Evolutionary conservation across 331 rosid genomes (phyloP).

Genomic region (Malus hybrid): DNA sequence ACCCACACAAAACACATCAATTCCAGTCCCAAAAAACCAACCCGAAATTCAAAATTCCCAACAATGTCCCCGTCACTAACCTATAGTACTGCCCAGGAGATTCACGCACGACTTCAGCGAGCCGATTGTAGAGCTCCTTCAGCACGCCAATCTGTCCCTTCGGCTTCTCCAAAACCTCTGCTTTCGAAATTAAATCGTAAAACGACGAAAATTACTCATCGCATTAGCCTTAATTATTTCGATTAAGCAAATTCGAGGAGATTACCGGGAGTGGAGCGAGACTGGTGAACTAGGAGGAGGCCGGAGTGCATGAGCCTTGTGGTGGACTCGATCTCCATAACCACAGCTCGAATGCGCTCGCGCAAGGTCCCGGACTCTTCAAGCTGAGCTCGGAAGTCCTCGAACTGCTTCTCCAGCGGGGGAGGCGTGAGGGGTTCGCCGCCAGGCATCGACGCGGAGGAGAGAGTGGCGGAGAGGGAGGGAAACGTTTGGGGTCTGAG

Average conservation of each 20-base stretch:
- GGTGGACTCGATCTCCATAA: slow-evolving; percentile 71
- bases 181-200: neutral
- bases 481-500: slow-evolving; percentile 18
- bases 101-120: slow-evolving; percentile 57
- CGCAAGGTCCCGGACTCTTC: slow-evolving; percentile 63
- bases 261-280: slow-evolving; percentile 78
- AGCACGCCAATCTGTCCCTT: slow-evolving; percentile 53
- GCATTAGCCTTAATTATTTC: too few relatives aligned
- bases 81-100: slow-evolving; percentile 63
- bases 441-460: slow-evolving; percentile 39
- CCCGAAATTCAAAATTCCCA: neutral
- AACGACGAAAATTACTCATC: too few relatives aligned
- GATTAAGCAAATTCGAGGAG: neutral
- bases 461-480: slow-evolving; percentile 5
- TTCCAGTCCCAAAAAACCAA: neutral
- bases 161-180: slow-evolving; percentile 79
- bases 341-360: slow-evolving; percentile 72
- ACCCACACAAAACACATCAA: neutral
- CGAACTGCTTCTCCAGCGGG: slow-evolving; percentile 71
- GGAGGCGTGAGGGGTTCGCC: slow-evolving; percentile 28
- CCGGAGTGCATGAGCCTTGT: slow-evolving; percentile 59
- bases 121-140: slow-evolving; percentile 64
- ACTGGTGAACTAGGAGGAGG: slow-evolving; percentile 80
- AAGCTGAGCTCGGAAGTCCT: slow-evolving; percentile 57
- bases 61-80: slow-evolving; percentile 19